A percentile compares a stretch with the other conserved stretches of the same genome.
phyloP scores from a whole-genome alignment of 2,329 filamentous ascomycete genomes.

The Phialophora tarda region DNA sequence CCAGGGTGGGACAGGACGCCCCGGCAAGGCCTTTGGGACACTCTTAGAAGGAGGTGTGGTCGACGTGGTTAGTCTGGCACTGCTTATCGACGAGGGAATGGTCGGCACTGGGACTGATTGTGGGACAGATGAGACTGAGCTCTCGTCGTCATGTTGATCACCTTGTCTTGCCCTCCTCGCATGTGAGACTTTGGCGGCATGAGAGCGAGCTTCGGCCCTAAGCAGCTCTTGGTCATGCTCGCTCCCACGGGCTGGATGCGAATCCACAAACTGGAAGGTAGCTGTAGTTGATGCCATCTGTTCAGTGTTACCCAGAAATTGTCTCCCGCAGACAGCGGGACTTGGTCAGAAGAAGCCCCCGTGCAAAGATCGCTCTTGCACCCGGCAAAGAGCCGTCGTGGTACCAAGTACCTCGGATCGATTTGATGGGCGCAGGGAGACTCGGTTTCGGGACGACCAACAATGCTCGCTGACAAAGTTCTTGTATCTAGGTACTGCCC shows the following conservation, averaged over 20 bases:
- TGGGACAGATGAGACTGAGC: background rate
- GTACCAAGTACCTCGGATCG: no score
- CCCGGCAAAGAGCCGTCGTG: no score
- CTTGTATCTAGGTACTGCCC: background rate
- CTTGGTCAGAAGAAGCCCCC: no score
- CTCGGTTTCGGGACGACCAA: background rate
- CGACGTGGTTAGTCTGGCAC: background rate
- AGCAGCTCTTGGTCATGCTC: background rate
- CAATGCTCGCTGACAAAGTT: background rate
- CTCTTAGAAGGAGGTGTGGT: background rate
- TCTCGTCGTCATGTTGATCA: background rate
- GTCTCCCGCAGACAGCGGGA: background rate
- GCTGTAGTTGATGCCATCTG: background rate
- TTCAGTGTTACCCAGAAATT: background rate
- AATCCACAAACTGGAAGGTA: slow-evolving; percentile 1
- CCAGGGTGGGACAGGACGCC: background rate
- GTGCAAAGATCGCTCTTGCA: no score
- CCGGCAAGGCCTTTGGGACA: background rate
- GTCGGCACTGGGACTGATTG: background rate
- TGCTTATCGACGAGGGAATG: background rate
- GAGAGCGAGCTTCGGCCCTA: slow-evolving; percentile 1
- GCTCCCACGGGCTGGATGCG: background rate
- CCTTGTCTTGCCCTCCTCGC: background rate
- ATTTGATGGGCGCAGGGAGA: no score
- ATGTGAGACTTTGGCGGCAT: slow-evolving; percentile 2